Base-by-base conservation (phyloP, 2,329 filamentous ascomycete species). In the Pestalotiopsis sp. region DNA sequence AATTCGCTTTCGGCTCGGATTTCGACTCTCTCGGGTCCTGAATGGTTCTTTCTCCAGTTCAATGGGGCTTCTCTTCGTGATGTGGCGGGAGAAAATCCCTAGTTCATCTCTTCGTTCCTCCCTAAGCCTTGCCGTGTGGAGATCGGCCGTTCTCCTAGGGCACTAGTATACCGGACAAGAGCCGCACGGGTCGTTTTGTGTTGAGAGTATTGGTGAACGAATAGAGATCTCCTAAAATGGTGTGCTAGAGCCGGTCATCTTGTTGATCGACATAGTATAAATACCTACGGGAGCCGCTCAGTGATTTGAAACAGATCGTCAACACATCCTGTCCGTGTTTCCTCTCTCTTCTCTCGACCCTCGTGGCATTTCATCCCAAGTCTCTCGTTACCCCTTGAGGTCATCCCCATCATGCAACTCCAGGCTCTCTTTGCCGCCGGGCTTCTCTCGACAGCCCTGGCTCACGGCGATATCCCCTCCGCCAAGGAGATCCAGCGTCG, bases 401-500 rank as follows among this genome's bases (percentile, higher is more conserved):
- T 52, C 45, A 52, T n/a, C 17, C 7, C 17, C n/a, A 52, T 52
- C 17, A 52, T 52, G 45, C 45, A 52, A 23, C n/a, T 52, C n/a
- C 45, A n/a, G 45, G 17, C n/a, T 9, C 45, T 52, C n/a, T 20
- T 52, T 9, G 45, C 45, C 17, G 45, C 45, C 20, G 45, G 45
- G 6, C 45, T 52, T 17, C 20, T 52, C n/a, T 52, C 45, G 17
- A 52, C 45, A 52, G 45, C 45, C 45, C 45, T 52, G 45, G 45
- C 45, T 20, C 45, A 52, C 45, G 17, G 17, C 17, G 45, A 52
- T 6, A 9, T 9, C 6, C 17, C 20, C 17, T n/a, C 45, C 1
- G 45, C 20, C 17, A n/a, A 17, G 17, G 45, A 52, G 45, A 52
- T 52, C 3, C 45, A 39, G 31, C 73, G 71, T 31, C 70, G 71